A percentile compares a stretch with the other conserved stretches of the same genome.
Conservation (phyloP, 805 yeast genomes). For the Metschnikowia lunata region DNA sequence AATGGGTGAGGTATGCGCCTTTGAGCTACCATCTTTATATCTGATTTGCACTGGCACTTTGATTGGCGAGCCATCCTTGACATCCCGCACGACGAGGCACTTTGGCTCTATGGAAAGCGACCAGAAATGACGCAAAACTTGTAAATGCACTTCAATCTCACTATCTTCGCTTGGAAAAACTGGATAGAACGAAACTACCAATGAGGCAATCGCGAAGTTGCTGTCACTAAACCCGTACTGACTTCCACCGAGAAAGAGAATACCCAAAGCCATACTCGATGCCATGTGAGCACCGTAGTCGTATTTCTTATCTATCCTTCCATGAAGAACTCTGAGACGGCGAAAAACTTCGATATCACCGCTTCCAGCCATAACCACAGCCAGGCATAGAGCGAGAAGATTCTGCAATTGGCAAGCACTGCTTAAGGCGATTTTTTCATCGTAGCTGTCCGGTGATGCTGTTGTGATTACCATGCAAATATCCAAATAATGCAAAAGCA, state of each 20-base stretch:
- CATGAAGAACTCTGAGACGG: slow-evolving; percentile 67
- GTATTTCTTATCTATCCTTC: slow-evolving; percentile 42
- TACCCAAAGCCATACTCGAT: slow-evolving; percentile 77
- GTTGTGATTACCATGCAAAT: slow-evolving; percentile 41
- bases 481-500: slow-evolving; percentile 54
- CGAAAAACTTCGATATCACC: slow-evolving; percentile 81
- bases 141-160: slow-evolving; percentile 60
- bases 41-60: slow-evolving; percentile 40
- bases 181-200: slow-evolving; percentile 77
- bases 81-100: slow-evolving; percentile 74
- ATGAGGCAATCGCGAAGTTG: slow-evolving; percentile 60
- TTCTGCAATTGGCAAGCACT: slow-evolving; percentile 56
- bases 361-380: slow-evolving; percentile 83
- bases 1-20: slow-evolving; percentile 53
- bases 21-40: slow-evolving; percentile 34
- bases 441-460: slow-evolving; percentile 46
- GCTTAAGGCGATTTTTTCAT: slow-evolving; percentile 50
- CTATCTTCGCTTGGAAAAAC: slow-evolving; percentile 48
- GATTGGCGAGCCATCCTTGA: slow-evolving; percentile 53
- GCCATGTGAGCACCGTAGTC: slow-evolving; percentile 74
- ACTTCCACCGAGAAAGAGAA: slow-evolving; percentile 87
- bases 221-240: slow-evolving; percentile 74
- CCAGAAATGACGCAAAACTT: slow-evolving; percentile 90
- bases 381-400: slow-evolving; percentile 55
- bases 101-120: slow-evolving; percentile 75